Base-by-base conservation (phyloP, 306 rosid species). In the Clitoria ternatea region DNA sequence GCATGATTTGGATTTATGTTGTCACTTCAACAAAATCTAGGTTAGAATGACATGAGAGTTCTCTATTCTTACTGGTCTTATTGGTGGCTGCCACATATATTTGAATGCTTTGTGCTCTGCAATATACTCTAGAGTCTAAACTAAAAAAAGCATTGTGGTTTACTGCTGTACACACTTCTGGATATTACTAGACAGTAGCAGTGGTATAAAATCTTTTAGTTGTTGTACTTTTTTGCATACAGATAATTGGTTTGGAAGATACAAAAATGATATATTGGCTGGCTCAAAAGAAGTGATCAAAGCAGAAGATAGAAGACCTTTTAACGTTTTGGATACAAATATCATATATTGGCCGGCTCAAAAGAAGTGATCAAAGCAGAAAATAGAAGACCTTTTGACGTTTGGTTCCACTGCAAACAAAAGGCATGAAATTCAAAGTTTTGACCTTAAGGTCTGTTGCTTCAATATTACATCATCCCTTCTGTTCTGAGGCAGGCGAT, bases 191-290 rank as follows among this genome's bases (percentile, higher is more conserved):
- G 39, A 15, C 42, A 7, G 7, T 56, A 56, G 40, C 63, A 56
- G n/a, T 13, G 15, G 15, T 6, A 32, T 30, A 4, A 33, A 52
- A 50, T 0, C 2, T 5, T 6, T 43, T 14, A n/a, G n/a, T 15
- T 26, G 8, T 30, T 63, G n/a, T 53, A 9, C 35, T 49, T 66
- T 40, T 20, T 2, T 48, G 17, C 43, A 1, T 79, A 72, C 81
- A 88, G 97, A 90, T 90, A 17, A 84, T 86, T 60, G 90, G 80
- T 75, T 64, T 86, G 86, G 91, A 90, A 75, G 91, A 90, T 70
- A 85, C 84, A n/a, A 66, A 72, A 64, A 64, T 88, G 77, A 49
- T 84, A 86, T 71, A 88, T 88, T 39, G 76, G 87, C 54, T 79
- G 85, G 80, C 62, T 68, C 77, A 7, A 81, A 85, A 78, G 85